phyloP scores from a whole-genome alignment of 106 monocot genomes.

The Dendrobium huoshanense region DNA sequence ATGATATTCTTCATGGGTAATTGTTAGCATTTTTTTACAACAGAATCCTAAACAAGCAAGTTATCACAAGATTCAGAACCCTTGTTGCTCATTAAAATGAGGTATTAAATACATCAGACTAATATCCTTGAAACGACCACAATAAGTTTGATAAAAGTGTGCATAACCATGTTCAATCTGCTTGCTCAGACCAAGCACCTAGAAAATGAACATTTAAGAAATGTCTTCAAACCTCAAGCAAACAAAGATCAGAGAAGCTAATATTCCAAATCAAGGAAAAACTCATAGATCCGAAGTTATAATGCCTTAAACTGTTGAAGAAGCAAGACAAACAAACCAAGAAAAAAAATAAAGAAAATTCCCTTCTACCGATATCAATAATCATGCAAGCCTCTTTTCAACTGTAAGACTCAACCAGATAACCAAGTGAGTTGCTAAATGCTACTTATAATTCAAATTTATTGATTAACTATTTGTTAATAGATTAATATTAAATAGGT shows the following conservation, averaged over 20 bases:
- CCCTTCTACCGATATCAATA: neutral
- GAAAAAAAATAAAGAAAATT: neutral
- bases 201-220: too few species aligned
- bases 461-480: too few species aligned
- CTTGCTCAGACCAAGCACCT: neutral
- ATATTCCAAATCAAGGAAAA: neutral
- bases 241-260: neutral
- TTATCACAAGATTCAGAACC: neutral
- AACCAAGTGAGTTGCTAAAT: too few species aligned
- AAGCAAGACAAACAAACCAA: neutral
- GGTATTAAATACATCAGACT: neutral
- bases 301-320: neutral
- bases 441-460: too few species aligned
- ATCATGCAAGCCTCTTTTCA: neutral
- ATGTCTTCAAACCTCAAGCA: neutral
- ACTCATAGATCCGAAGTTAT: neutral
- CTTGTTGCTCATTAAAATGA: neutral
- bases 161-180: neutral
- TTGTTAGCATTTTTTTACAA: neutral
- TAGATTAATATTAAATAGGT: too few species aligned
- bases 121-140: neutral
- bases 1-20: neutral
- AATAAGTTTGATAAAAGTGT: neutral
- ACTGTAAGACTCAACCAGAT: too few species aligned
- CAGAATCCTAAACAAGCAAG: neutral